A percentile compares a stretch with the other conserved stretches of the same genome.
Conservation (phyloP, 306 rosid genomes). For the Notholithocarpus densiflorus region DNA sequence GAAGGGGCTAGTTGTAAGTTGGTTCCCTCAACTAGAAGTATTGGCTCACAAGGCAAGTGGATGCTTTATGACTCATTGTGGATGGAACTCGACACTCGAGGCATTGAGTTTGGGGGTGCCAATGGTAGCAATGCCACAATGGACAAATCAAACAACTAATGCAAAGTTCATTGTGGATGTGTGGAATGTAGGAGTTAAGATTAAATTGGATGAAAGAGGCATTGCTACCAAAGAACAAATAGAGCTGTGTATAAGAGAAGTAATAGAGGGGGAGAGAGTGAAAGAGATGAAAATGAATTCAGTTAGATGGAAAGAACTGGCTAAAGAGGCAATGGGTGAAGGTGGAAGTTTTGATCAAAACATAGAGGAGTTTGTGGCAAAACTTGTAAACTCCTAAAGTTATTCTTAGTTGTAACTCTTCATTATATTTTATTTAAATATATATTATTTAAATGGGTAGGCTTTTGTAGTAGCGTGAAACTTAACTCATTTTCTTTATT, state of each 20-base stretch:
- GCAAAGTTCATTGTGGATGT: slow-evolving; percentile 3
- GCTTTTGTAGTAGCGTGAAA: too few species aligned
- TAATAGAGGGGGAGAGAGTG: slow-evolving; percentile 6
- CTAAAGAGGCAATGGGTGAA: slow-evolving; percentile 7
- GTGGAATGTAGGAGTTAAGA: slow-evolving; percentile 8
- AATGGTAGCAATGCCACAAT: slow-evolving; percentile 8
- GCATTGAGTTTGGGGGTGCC: background rate
- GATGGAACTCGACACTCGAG: slow-evolving; percentile 11
- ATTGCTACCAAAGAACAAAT: slow-evolving; percentile 4
- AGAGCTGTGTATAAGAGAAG: background rate
- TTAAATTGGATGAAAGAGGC: background rate
- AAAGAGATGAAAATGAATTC: slow-evolving; percentile 1
- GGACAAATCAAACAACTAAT: slow-evolving; percentile 17
- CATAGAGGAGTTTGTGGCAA: slow-evolving; percentile 2
- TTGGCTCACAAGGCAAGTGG: background rate
- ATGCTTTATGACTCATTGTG: slow-evolving; percentile 6
- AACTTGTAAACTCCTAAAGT: too few species aligned
- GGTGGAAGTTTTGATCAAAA: slow-evolving; percentile 12
- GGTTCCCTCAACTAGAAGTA: slow-evolving; percentile 15
- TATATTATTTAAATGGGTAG: too few species aligned
- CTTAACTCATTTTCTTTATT: too few species aligned
- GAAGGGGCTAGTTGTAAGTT: background rate
- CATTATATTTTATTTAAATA: too few species aligned
- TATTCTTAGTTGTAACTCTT: too few species aligned
- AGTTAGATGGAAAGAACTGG: background rate